Evolutionary conservation across 306 rosid genomes (phyloP), one percentile per base, ranked within the genome.

Genomic region (Hippophae tibetana): DNA sequence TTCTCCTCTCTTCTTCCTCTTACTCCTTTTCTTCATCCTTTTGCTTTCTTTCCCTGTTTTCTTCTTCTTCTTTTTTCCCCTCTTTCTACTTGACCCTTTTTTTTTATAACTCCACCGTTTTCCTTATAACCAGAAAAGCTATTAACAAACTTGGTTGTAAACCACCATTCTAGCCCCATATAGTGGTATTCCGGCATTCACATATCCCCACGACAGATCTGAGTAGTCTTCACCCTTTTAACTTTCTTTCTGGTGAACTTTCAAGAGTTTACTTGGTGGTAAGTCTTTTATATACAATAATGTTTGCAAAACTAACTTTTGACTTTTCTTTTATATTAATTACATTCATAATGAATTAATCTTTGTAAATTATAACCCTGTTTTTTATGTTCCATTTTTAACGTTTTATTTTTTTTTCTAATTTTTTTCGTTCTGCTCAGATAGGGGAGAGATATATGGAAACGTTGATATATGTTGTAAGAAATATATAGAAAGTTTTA

Each of bases 201-300:
- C 61, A 3, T 50, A 10, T 31, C 41, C 66, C 60, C 69, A 58
- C 54, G 43, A 27, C 76, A 77, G 84, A 81, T 84, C 87, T 74
- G 75, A 52, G 14, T 27, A 47, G 38, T 31, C 38, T 31, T 31
- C 4, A 31, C 38, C 38, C 3, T 31, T 31, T 31, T 31, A 31
- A 31, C 38, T 31, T 31, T 4, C 38, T 31, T 31, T 31, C 4
- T 31, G 5, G 38, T 2, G 38, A 4, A 31, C 3, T 31, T 47
- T 10, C 10, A 47, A 47, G 11, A 47, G 10, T 10, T 10, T 7
- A 47, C 13, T 47, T 47, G 8, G 1, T 12, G 7, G 53, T 49
- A 13, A 49, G 53, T 8, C 53, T 47, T 47, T 3, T 47, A 49
- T 49, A 18, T 18, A 18, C 23, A 18, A 18, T 18, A 18, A 18